phyloP scores from a whole-genome alignment of 106 monocot genomes.

The Dendrobium officinale region DNA sequence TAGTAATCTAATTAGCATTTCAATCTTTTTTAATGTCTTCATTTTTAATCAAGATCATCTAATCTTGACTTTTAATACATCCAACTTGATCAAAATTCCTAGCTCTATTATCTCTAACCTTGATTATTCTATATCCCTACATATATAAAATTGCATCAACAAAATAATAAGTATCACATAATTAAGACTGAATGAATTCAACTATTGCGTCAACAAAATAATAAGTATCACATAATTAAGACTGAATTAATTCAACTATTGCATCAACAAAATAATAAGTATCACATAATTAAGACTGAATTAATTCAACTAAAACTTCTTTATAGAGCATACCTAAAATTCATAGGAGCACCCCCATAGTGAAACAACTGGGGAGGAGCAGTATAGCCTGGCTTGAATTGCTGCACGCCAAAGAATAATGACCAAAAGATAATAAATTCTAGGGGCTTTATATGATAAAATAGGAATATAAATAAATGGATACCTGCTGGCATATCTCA shows the following conservation, averaged over 20 bases:
- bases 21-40: too few relatives aligned
- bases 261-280: neutral
- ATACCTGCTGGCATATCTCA: conserved; percentile 52
- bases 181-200: neutral
- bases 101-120: too few relatives aligned
- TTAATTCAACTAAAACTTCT: neutral
- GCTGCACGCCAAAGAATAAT: conserved; percentile 17
- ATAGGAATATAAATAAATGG: neutral
- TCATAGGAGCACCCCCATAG: conserved; percentile 24
- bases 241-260: too few relatives aligned
- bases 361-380: conserved; percentile 46
- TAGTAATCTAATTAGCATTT: too few relatives aligned
- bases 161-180: neutral
- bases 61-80: too few relatives aligned
- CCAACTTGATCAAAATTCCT: too few relatives aligned
- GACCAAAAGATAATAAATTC: neutral
- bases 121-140: too few relatives aligned
- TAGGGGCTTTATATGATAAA: neutral
- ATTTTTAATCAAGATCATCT: too few relatives aligned
- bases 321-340: conserved; percentile 4
- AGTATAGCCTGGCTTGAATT: conserved; percentile 51
- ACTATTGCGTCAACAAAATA: neutral
- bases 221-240: neutral
- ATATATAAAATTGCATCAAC: neutral
- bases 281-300: neutral